Percentiles rank a stretch among this genome's conserved stretches.
Conservation (phyloP, 225 moss, liverwort and hornwort genomes). For the Antitrichia curtipendula region DNA sequence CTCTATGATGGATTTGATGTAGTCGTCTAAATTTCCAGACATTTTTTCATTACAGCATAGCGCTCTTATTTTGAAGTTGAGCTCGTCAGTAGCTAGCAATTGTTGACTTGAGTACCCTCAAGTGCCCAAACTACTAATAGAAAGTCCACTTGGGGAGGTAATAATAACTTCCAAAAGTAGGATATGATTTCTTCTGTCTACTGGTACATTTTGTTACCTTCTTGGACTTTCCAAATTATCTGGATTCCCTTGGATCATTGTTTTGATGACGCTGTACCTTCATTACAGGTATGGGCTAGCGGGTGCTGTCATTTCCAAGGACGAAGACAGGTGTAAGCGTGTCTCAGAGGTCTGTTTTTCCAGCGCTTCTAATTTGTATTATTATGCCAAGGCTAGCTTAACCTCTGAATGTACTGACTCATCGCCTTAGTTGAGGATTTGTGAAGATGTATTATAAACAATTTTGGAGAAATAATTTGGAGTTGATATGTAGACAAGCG, state of each 20-base stretch:
- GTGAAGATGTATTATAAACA: background rate
- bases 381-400: background rate
- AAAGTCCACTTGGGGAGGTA: background rate
- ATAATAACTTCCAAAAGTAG: background rate
- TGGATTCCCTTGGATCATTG: background rate
- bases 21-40: background rate
- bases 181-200: background rate
- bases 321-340: conserved; percentile 82
- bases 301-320: conserved; percentile 94
- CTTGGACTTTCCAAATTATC: background rate
- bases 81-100: background rate
- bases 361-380: background rate
- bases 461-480: background rate
- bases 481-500: background rate
- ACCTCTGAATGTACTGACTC: background rate
- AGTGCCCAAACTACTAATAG: background rate
- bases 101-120: background rate
- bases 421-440: background rate
- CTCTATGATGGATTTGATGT: background rate
- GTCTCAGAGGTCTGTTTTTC: conserved; percentile 62
- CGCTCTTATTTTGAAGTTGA: background rate
- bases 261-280: background rate
- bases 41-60: background rate
- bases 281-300: conserved; percentile 73
- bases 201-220: background rate